phyloP scores from a whole-genome alignment of 2,329 filamentous ascomycete genomes.

The Diaporthe sp. region DNA sequence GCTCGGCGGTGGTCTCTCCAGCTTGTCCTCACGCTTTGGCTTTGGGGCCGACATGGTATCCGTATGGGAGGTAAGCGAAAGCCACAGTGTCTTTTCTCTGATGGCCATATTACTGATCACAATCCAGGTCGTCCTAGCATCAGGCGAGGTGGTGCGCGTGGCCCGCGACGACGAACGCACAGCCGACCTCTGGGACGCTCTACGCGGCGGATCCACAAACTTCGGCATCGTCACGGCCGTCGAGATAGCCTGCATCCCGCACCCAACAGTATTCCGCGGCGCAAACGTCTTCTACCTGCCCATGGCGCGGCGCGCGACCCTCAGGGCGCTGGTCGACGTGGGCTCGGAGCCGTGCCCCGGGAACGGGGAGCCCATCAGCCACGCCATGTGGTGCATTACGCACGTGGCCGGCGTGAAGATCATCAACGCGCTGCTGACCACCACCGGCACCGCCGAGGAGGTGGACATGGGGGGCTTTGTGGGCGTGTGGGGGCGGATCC shows the following conservation, averaged over 20 bases:
- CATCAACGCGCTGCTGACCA: constrained; percentile 13
- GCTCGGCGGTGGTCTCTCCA: constrained; percentile 30
- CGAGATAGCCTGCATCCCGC: constrained; percentile 21
- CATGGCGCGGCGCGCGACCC: not conserved
- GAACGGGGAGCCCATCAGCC: constrained; percentile 8
- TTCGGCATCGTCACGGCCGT: constrained; percentile 29
- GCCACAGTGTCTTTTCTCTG: no score
- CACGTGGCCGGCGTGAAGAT: not conserved
- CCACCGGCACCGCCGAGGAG: constrained; percentile 1
- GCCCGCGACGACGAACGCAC: constrained; percentile 11
- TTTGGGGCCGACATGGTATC: not conserved
- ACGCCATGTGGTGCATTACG: constrained; percentile 18
- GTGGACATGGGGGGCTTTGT: not conserved
- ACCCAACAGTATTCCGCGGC: constrained; percentile 2
- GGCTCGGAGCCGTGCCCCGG: not conserved
- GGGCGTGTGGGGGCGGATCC: constrained; percentile 13
- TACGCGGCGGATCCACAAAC: constrained; percentile 24
- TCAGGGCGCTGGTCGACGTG: not conserved
- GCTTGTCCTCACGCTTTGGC: not conserved
- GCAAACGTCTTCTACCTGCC: constrained; percentile 24
- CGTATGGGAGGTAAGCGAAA: constrained; percentile 23
- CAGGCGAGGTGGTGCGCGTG: constrained; percentile 24
- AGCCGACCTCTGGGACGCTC: constrained; percentile 11
- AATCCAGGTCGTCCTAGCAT: constrained; percentile 1
- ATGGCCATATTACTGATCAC: not conserved